These are phyloP conservation scores for Cercospora beticola DNA, from an alignment of 2,329 filamentous ascomycete species.

Conservation along the genomic window DNA sequence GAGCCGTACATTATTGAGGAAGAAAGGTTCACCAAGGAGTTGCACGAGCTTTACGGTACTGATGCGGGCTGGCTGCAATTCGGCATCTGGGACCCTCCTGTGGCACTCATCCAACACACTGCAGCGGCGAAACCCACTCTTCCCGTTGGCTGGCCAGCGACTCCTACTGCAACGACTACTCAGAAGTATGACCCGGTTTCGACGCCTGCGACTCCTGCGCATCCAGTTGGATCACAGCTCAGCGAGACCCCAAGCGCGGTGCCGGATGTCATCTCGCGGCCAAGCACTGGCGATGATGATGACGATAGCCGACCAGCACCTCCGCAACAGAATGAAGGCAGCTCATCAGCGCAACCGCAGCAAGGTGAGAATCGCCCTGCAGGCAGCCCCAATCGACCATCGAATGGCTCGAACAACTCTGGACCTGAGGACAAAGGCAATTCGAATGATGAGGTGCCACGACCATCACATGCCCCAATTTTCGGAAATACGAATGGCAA, in stretches of 20 bases:
- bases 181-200: neutral
- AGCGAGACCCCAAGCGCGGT: neutral
- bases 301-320: neutral
- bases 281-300: neutral
- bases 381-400: neutral
- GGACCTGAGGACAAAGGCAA: neutral
- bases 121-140: slow-evolving; percentile 8
- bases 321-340: neutral
- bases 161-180: neutral
- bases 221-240: neutral
- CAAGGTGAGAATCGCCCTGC: neutral
- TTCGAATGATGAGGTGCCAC: neutral
- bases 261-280: neutral
- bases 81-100: slow-evolving; percentile 24
- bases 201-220: neutral
- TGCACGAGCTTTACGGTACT: slow-evolving; percentile 3
- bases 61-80: neutral
- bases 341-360: neutral
- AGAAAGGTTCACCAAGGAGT: slow-evolving; percentile 6
- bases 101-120: slow-evolving; percentile 18
- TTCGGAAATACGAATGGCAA: neutral
- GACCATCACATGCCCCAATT: neutral
- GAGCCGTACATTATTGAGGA: slow-evolving; percentile 25
- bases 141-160: slow-evolving; percentile 61
- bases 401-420: neutral